Conservation (phyloP, 2,329 filamentous ascomycete genomes). For the Penicillium sumatraense region DNA sequence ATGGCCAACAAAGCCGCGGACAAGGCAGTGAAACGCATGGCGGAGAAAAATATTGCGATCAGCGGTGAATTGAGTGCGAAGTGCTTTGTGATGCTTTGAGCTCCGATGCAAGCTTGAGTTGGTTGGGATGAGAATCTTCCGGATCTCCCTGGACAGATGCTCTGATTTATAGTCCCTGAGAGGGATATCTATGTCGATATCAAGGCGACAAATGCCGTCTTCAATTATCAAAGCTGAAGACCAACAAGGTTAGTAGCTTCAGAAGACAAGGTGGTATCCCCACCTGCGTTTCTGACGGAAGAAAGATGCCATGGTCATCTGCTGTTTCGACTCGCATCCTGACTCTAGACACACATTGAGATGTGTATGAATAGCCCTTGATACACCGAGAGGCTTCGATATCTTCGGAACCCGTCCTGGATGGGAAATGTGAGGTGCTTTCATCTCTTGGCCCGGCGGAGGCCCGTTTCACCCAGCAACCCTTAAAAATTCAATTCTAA, state of each 20-base stretch:
- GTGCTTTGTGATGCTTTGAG: not conserved
- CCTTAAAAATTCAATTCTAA: not conserved
- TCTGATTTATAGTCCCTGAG: constrained; percentile 10
- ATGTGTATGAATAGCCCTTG: constrained; percentile 11
- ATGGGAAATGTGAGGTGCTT: constrained; percentile 2
- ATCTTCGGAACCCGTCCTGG: not conserved
- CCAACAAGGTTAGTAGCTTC: not conserved
- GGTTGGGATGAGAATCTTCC: not conserved
- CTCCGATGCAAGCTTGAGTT: not conserved
- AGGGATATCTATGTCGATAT: not conserved
- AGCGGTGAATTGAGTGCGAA: not conserved
- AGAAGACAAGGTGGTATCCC: constrained; percentile 23
- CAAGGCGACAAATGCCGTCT: not conserved
- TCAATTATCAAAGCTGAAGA: constrained; percentile 1
- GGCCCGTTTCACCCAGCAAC: constrained; percentile 14
- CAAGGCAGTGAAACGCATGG: constrained; percentile 27
- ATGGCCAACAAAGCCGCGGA: constrained; percentile 28
- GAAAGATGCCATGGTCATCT: not conserved
- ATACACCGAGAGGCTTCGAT: constrained; percentile 5
- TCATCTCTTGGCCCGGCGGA: constrained; percentile 30
- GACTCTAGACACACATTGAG: not conserved
- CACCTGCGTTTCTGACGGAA: not conserved
- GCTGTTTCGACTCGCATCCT: not conserved
- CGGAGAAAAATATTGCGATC: constrained; percentile 1
- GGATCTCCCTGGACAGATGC: not conserved